Base-by-base conservation (phyloP, 1,284 basidiomycete genomes). In the Irpex lacteus region DNA sequence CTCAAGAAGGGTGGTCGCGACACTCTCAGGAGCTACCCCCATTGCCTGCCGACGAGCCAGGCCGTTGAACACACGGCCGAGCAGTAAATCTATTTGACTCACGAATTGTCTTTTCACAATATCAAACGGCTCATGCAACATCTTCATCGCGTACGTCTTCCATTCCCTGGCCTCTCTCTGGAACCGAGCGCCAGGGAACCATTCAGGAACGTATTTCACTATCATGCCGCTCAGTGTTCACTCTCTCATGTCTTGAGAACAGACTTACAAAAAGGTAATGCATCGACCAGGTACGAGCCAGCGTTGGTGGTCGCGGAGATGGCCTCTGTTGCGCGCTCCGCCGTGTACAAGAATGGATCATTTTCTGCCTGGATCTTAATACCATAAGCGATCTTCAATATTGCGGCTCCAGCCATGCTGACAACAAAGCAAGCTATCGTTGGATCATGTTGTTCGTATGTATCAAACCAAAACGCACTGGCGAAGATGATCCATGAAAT, bases 171-270 rank as follows among this genome's bases (percentile, higher is more conserved):
- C 82, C 54, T 81, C 78, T 11, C 78, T 77, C 5, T 76, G 68
- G 78, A 83, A 82, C 0, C 70, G 70, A 0, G 77, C 74, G 3
- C 80, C 80, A 2, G 80, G 80, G 52, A 80, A 67, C 78, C 78
- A 80, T 9, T 63, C 68, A 0, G 80, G 80, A 8, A 80, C 63
- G 59, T 78, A 70, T 61, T 72, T 74, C 59, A 80, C 70, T 69
- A 66, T 8, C n/a, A 40, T 37, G 5, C 21, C 11, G 7, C 8
- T 63, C 13, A 55, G 26, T 18, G 15, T 13, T 40, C 7, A 11
- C n/a, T 21, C 4, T 2, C 7, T 3, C 18, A 55, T 5, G 15
- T 13, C 36, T 13, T 47, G 38, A 38, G 36, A 54, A 19, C 9
- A 4, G 32, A 61, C 64, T 34, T 37, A 62, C 64, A 37, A 21